Evolutionary conservation across 805 yeast species (phyloP).

Genomic region (Phaffomyces antillensis): DNA sequence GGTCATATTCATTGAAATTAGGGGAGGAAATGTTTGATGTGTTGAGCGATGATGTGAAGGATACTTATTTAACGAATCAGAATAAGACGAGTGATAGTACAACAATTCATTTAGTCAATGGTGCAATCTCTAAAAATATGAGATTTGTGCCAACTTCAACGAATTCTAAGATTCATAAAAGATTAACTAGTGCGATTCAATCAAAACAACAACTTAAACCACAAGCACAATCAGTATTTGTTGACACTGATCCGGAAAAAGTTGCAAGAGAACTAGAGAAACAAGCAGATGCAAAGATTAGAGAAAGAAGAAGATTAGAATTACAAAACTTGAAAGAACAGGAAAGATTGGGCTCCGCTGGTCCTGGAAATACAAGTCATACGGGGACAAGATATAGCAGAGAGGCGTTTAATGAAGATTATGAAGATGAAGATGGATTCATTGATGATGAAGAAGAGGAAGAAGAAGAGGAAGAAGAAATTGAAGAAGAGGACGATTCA

Average conservation of each 20-base stretch:
- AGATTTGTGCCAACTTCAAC: slow-evolving; percentile 88
- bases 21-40: slow-evolving; percentile 88
- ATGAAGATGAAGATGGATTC: slow-evolving; percentile 26
- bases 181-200: slow-evolving; percentile 62
- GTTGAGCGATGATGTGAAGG: slow-evolving; percentile 53
- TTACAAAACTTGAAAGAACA: slow-evolving; percentile 46
- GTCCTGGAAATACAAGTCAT: background rate
- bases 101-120: slow-evolving; percentile 32
- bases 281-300: slow-evolving; percentile 54
- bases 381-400: slow-evolving; percentile 19
- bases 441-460: slow-evolving; percentile 48
- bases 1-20: slow-evolving; percentile 73
- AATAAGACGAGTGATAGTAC: slow-evolving; percentile 3
- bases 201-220: slow-evolving; percentile 28
- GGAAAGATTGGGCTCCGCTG: slow-evolving; percentile 45
- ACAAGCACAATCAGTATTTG: slow-evolving; percentile 33
- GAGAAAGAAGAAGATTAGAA: slow-evolving; percentile 58
- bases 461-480: slow-evolving; percentile 31
- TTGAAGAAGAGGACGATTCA: slow-evolving; percentile 43
- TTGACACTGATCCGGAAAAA: slow-evolving; percentile 58
- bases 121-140: slow-evolving; percentile 55
- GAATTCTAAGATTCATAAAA: slow-evolving; percentile 73
- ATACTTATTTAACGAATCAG: slow-evolving; percentile 64
- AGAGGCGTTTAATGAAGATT: slow-evolving; percentile 28
- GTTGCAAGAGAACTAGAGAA: slow-evolving; percentile 63